Percentiles rank a stretch among this genome's conserved stretches.
phyloP scores from a whole-genome alignment of 129 eudicot genomes.

The Helichrysum umbraculigerum region DNA sequence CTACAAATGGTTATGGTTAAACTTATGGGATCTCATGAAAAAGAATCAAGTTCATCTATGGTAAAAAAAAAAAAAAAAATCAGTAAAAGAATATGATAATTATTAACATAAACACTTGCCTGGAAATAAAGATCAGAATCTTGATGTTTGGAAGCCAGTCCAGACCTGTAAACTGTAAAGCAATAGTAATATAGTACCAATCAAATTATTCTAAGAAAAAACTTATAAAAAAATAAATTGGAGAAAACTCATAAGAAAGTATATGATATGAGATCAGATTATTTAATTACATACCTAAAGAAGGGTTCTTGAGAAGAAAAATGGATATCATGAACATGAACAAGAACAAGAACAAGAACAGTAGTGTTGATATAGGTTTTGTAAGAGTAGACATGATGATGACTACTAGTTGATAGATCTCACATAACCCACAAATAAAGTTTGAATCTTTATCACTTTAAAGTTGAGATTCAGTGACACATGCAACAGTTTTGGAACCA shows the following conservation, averaged over 20 bases:
- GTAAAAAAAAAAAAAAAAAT: neutral
- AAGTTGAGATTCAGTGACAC: constrained; percentile 17
- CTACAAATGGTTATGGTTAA: neutral
- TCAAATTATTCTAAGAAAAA: neutral
- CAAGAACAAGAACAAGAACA: constrained; percentile 23
- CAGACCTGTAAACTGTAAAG: constrained; percentile 30
- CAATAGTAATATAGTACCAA: neutral
- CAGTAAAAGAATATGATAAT: neutral
- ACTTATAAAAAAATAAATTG: neutral
- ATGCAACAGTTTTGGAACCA: constrained; percentile 25
- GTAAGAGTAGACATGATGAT: constrained; percentile 34
- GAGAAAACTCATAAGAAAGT: neutral
- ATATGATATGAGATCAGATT: constrained; percentile 1
- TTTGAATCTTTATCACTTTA: constrained; percentile 9
- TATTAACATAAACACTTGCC: constrained; percentile 17
- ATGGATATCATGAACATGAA: constrained; percentile 34
- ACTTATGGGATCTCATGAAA: neutral
- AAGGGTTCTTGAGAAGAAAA: constrained; percentile 26
- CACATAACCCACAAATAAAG: constrained; percentile 32
- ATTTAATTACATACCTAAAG: constrained; percentile 34
- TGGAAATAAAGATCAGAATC: constrained; percentile 33
- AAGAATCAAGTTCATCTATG: neutral
- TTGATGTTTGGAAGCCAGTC: constrained; percentile 28
- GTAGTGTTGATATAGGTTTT: constrained; percentile 30
- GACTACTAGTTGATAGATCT: neutral